These are phyloP conservation scores for Sphaerulina musiva DNA, from an alignment of 2,329 filamentous ascomycete genomes.

Conservation along the genomic window DNA sequence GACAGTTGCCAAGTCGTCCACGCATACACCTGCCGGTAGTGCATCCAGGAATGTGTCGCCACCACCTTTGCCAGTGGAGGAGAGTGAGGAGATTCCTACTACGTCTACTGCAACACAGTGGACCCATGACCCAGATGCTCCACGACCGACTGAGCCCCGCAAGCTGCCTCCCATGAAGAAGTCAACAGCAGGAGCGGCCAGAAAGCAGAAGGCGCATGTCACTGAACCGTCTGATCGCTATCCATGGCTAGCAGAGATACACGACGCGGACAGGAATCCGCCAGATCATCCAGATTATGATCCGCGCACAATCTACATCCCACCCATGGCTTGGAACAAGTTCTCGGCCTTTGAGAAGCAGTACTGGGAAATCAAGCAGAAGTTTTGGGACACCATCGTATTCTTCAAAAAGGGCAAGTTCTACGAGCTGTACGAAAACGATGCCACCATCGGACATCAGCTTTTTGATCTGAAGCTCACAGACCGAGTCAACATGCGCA, in stretches of 20 bases:
- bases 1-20: conserved; percentile 49
- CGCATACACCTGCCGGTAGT: conserved; percentile 20
- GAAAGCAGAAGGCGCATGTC: conserved; percentile 62
- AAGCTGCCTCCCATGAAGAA: conserved; percentile 33
- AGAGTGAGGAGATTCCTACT: conserved; percentile 46
- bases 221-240: conserved; percentile 82
- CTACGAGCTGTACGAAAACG: conserved; percentile 96
- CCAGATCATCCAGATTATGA: conserved; percentile 82
- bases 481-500: conserved; percentile 97
- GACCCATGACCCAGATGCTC: conserved; percentile 62
- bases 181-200: conserved; percentile 21
- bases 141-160: conserved; percentile 46
- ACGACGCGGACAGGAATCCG: conserved; percentile 75
- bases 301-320: conserved; percentile 83
- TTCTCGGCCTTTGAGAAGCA: conserved; percentile 96
- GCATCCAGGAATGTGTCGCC: conserved; percentile 42
- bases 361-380: conserved; percentile 99
- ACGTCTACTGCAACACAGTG: conserved; percentile 76
- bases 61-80: conserved; percentile 38
- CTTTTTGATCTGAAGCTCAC: conserved; percentile 97
- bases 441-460: conserved; percentile 92
- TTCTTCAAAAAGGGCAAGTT: conserved; percentile 99
- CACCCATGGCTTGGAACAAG: conserved; percentile 67
- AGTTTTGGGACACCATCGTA: conserved; percentile 93
- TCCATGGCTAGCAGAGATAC: conserved; percentile 78